Conservation (phyloP, 2,329 filamentous ascomycete genomes). For the Claviceps digitariae region DNA sequence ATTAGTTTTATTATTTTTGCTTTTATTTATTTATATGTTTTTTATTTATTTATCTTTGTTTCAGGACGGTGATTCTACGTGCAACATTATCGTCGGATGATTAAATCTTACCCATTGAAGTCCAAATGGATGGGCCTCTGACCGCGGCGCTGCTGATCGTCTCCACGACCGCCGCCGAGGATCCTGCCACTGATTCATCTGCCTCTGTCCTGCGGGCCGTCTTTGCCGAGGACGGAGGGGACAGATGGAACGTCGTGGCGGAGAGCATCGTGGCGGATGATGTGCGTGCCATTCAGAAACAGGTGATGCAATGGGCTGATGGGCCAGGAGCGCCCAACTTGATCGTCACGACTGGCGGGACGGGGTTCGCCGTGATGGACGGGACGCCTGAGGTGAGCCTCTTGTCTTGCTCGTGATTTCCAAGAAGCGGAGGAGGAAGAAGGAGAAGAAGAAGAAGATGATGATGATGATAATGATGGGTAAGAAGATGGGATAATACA, state of each 20-base stretch:
- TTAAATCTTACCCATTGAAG: neutral
- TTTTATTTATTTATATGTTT: neutral
- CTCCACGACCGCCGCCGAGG: conserved; percentile 75
- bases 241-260: conserved; percentile 57
- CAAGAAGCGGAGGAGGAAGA: neutral
- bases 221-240: conserved; percentile 51
- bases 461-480: neutral
- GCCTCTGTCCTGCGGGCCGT: conserved; percentile 52
- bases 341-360: conserved; percentile 81
- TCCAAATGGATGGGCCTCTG: conserved; percentile 29
- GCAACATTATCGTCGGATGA: neutral
- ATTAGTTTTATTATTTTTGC: neutral
- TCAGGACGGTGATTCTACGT: neutral
- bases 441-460: neutral
- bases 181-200: conserved; percentile 67
- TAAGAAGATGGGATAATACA: neutral
- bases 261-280: conserved; percentile 71
- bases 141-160: conserved; percentile 71
- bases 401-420: neutral
- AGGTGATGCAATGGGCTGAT: conserved; percentile 64
- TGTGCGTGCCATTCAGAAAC: conserved; percentile 57
- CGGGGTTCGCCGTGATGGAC: conserved; percentile 78
- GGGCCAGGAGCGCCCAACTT: conserved; percentile 51
- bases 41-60: neutral
- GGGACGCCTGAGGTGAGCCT: conserved; percentile 66